A percentile compares a stretch with the other conserved stretches of the same genome.
phyloP scores from a whole-genome alignment of 1,284 basidiomycete genomes.

The Sporisorium graminicola region DNA sequence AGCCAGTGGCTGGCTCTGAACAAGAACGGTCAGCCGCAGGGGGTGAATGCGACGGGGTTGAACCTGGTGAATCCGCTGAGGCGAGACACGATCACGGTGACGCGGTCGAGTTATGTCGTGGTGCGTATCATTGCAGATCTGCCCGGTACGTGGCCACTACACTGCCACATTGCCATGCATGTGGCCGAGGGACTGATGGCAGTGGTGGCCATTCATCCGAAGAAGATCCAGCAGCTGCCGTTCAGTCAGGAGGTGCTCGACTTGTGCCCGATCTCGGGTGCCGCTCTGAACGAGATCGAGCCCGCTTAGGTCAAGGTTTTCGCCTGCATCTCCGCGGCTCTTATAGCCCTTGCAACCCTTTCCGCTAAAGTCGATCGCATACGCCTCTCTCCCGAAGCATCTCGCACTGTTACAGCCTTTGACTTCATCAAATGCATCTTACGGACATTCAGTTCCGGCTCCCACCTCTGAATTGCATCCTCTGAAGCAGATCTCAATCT shows the following conservation, averaged over 20 bases:
- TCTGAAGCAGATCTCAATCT: background rate
- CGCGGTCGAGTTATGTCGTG: conserved; percentile 53
- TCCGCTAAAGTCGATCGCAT: background rate
- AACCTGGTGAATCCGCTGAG: conserved; percentile 69
- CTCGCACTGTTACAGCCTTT: background rate
- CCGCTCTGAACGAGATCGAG: conserved; percentile 19
- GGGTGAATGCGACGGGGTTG: conserved; percentile 16
- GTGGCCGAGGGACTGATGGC: conserved; percentile 58
- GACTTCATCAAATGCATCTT: background rate
- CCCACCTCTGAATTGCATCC: background rate
- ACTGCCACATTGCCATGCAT: conserved; percentile 62
- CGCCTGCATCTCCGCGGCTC: background rate
- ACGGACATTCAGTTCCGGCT: background rate
- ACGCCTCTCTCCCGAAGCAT: background rate
- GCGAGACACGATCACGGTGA: conserved; percentile 70
- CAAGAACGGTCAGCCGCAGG: conserved; percentile 8
- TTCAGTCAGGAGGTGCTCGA: conserved; percentile 49
- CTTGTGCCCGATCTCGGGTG: conserved; percentile 30
- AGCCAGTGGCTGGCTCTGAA: conserved; percentile 34
- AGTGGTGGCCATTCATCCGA: conserved; percentile 59
- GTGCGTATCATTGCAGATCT: conserved; percentile 54
- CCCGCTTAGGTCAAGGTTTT: conserved; percentile 20
- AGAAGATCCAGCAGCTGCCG: conserved; percentile 39
- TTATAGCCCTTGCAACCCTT: background rate
- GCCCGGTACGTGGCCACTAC: conserved; percentile 55